phyloP scores from a whole-genome alignment of 73 alveolate species.

The Stentor coeruleus region DNA sequence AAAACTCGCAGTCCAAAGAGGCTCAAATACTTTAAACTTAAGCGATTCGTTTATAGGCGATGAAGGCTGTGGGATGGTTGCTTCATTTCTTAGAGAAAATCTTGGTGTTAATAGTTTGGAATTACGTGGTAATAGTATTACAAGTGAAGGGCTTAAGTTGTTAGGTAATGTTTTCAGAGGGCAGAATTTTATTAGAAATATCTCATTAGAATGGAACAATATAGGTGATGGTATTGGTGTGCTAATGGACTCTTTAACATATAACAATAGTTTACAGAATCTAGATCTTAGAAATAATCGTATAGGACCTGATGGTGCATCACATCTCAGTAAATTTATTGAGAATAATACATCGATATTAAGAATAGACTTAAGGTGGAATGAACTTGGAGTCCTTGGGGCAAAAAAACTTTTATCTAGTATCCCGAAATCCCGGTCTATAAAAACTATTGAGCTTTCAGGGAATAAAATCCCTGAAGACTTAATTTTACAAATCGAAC shows the following conservation, averaged over 20 bases:
- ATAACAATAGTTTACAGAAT: constrained; percentile 30
- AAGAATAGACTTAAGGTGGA: constrained; percentile 52
- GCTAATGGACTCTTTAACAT: constrained; percentile 39
- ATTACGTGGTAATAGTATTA: constrained; percentile 50
- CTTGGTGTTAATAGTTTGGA: constrained; percentile 21
- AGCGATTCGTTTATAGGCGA: constrained; percentile 22
- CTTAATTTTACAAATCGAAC: constrained; percentile 32
- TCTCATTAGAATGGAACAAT: constrained; percentile 52
- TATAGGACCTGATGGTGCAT: constrained; percentile 48
- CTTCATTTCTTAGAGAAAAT: background rate
- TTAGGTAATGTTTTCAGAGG: constrained; percentile 33
- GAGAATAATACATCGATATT: constrained; percentile 32
- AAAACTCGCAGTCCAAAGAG: constrained; percentile 21
- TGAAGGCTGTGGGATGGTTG: constrained; percentile 25
- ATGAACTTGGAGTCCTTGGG: constrained; percentile 44
- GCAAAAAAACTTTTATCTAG: constrained; percentile 41
- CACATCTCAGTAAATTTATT: constrained; percentile 27
- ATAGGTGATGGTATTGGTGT: constrained; percentile 35
- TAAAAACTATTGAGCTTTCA: constrained; percentile 32
- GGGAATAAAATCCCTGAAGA: constrained; percentile 58
- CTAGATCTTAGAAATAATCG: constrained; percentile 48
- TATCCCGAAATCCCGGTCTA: constrained; percentile 9
- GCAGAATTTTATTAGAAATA: background rate
- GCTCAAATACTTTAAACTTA: constrained; percentile 5
- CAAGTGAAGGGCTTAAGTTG: constrained; percentile 44